Conservation (phyloP, 2,329 filamentous ascomycete species). For the Achaetomium macrosporum region DNA sequence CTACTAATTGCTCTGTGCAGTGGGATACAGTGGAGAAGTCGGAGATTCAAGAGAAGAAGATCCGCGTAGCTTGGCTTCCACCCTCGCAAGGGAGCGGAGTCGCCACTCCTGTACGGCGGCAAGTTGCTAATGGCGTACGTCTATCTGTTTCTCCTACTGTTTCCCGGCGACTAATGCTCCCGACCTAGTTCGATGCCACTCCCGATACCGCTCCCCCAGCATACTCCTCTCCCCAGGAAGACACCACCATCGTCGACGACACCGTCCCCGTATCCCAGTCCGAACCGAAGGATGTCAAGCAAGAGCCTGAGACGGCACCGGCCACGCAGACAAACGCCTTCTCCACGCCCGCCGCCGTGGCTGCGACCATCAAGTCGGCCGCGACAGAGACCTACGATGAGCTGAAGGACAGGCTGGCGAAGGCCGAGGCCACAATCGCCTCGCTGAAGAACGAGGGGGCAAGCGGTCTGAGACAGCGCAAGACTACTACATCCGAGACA, state of each 20-base stretch:
- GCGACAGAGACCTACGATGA: slow-evolving; percentile 25
- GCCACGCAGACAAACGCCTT: slow-evolving; percentile 5
- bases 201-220: slow-evolving; percentile 29
- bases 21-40: slow-evolving; percentile 76
- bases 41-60: slow-evolving; percentile 87
- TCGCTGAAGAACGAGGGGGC: slow-evolving; percentile 56
- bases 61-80: slow-evolving; percentile 79
- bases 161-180: neutral
- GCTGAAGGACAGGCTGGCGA: slow-evolving; percentile 35
- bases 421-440: slow-evolving; percentile 68
- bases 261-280: slow-evolving; percentile 17
- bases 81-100: slow-evolving; percentile 41
- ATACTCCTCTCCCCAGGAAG: slow-evolving; percentile 31
- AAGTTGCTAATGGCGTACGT: slow-evolving; percentile 28
- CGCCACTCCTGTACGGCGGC: slow-evolving; percentile 28
- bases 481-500: slow-evolving; percentile 38
- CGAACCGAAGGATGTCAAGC: slow-evolving; percentile 16
- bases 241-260: slow-evolving; percentile 19
- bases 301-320: slow-evolving; percentile 15
- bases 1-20: slow-evolving; percentile 41
- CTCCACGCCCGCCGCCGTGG: slow-evolving; percentile 12
- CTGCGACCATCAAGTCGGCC: slow-evolving; percentile 20
- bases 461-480: slow-evolving; percentile 72
- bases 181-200: slow-evolving; percentile 28
- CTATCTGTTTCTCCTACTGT: neutral